Base-by-base conservation (phyloP, 2,329 filamentous ascomycete species). In the Mollisiaceae sp. region DNA sequence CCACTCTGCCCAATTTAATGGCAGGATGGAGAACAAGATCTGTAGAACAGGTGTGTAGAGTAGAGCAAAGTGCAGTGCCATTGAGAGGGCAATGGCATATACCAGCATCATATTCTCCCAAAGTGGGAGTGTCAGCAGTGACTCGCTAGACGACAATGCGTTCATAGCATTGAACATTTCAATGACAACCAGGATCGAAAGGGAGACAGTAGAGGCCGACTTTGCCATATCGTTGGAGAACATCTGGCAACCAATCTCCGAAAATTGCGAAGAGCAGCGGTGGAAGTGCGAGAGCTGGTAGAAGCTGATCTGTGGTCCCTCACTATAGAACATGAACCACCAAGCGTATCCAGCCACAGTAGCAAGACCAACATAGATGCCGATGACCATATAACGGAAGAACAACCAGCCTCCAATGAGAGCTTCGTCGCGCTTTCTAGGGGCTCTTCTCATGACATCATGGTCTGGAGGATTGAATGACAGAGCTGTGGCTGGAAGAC, bases 91-190 rank as follows among this genome's bases (percentile, higher is more conserved):
- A 76, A 99, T 97, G 68, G 95, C 96, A 74, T 97, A 97, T 63
- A 99, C 92, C 20, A 99, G 89, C 85, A 97, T 95, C 90, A 97
- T 95, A 82, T 99, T 99, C 77, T 94, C 88, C 94, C 94, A 97
- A n/a, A 99, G 83, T 11, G 94, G 94, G 68, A 99, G 86, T 1
- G 94, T 97, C 63, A 99, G 80, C 14, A 99, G 88, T 18, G 92
- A 97, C 80, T 99, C 95, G 78, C 92, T 97, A 0, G 93, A 97
- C 1, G 93, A 97, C 38, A 99, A 86, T 0, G 94, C 95, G 77
- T 99, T 99, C 91, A 98, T 94, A 73, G 95, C 95, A 80, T 99
- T 99, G 77, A 99, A 87, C 95, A 99, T 99, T 82, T 99, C 95
- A 75, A 99, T 98, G 67, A 97, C 93, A 55, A 99, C 95, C 20